phyloP scores from a whole-genome alignment of 306 rosid species.

The Cucurbita maxima region DNA sequence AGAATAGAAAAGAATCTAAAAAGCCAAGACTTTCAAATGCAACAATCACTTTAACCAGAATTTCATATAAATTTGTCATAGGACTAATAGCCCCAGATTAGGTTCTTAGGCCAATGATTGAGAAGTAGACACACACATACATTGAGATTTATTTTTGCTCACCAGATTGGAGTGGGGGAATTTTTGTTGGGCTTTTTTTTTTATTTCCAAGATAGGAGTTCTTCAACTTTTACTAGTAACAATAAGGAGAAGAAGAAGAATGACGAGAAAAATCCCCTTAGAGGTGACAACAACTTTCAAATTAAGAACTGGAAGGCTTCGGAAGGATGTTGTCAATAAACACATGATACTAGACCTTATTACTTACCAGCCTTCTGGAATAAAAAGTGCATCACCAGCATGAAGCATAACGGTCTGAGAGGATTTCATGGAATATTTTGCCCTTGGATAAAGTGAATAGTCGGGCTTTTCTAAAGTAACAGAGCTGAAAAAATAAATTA shows the following conservation, averaged over 20 bases:
- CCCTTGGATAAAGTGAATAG: slow-evolving; percentile 34
- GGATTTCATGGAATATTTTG: slow-evolving; percentile 26
- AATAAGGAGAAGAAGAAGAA: too few relatives aligned
- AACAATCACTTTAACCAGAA: background rate
- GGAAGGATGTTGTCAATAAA: background rate
- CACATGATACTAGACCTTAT: slow-evolving; percentile 24
- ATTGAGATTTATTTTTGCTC: too few relatives aligned
- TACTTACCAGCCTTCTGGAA: slow-evolving; percentile 99
- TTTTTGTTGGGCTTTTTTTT: background rate
- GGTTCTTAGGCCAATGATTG: too few relatives aligned
- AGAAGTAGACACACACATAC: too few relatives aligned
- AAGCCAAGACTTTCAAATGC: background rate
- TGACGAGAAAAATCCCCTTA: background rate
- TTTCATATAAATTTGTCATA: too few relatives aligned
- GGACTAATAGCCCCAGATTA: too few relatives aligned
- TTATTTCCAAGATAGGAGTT: background rate
- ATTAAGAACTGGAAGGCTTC: background rate
- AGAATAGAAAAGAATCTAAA: background rate
- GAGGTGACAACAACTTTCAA: background rate
- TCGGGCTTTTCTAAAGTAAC: slow-evolving; percentile 64
- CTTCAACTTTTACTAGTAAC: background rate
- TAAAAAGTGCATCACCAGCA: slow-evolving; percentile 85
- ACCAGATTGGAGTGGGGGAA: background rate
- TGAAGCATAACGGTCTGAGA: slow-evolving; percentile 64
- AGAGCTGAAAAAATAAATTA: slow-evolving; percentile 38